Evolutionary conservation across 78 protist genomes (phyloP), one percentile per base, ranked within the genome.

Genomic region (Pigoraptor vietnamica): DNA sequence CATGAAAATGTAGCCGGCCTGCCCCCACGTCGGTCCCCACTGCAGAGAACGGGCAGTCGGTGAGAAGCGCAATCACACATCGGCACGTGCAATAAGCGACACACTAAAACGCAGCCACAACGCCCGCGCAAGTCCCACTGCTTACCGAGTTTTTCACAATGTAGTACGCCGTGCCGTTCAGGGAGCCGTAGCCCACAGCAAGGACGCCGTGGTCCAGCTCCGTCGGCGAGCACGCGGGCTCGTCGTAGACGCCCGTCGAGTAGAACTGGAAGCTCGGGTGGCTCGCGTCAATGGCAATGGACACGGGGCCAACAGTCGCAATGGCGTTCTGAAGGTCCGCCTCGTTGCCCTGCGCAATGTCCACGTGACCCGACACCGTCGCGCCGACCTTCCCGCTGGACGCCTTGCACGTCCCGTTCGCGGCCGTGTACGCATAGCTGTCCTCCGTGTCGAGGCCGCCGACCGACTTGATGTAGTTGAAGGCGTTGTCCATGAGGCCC

Each of bases 121-220:
- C 67, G 14, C 67, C 67, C 40, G 38, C 98, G 98, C 99, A 98
- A 97, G 29, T 48, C 29, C 67, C 6, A 48, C 14, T 21, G 14
- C 67, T 14, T 48, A 48, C 67, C 67, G 97, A 93, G 98, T 98
- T 98, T 94, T 97, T 97, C 90, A 97, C 97, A 89, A 93, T 92
- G 96, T 96, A 95, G 95, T 93, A 98, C 40, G 56, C 81, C 88
- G n/a, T 55, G 93, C 89, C 86, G 56, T 81, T 1, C 33, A 0
- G 0, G 2, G 87, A 1, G 87, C 81, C 87, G 0, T 29, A 79
- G 21, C 89, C 89, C 23, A 87, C 89, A 39, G 92, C 96, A 48
- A 96, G 90, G 35, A 98, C 99, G 23, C 95, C 98, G 89, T 96
- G 98, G 89, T 95, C 97, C 23, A 97, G 92, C 40, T 89, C 0